Evolutionary conservation across 1,284 basidiomycete genomes (phyloP), one percentile per base, ranked within the genome.

Genomic region (Ganoderma sinense): DNA sequence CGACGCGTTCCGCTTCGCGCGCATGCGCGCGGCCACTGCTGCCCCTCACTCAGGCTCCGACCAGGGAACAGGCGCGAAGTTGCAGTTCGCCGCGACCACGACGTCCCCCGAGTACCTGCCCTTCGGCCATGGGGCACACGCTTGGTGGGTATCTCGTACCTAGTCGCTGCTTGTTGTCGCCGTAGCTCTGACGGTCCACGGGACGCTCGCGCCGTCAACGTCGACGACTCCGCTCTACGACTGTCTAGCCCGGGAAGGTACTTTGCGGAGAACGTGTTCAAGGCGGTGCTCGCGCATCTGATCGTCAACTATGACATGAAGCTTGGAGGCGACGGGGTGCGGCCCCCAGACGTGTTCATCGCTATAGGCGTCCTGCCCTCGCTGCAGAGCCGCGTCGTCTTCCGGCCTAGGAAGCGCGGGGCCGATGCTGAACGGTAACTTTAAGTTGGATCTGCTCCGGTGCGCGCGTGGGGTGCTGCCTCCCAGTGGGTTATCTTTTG

Each of bases 211-310:
- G 33, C 3, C 8, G 8, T 36, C 4, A 4, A 11, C 45, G 20
- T n/a, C n/a, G n/a, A n/a, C n/a, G n/a, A n/a, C n/a, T 23, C 8
- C n/a, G n/a, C n/a, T n/a, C n/a, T n/a, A n/a, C 36, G 10, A 10
- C n/a, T n/a, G n/a, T n/a, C n/a, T 23, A 48, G 84, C 69, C 84
- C 85, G 4, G 85, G 84, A 1, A 78, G 85, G 6, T 86, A 84
- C 77, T 86, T 87, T 71, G 85, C 85, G 0, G 81, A 80, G n/a
- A n/a, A n/a, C n/a, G n/a, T n/a, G n/a, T 74, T 87, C 48, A 87
- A 87, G 74, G 76, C 79, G 0, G 81, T 87, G 78, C 71, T 87
- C 39, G 84, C 83, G 6, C 78, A 86, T 65, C 73, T 86, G 14
- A 68, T 87, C 5, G 40, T 84, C 43, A 82, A 81, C 61, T 87